Percentiles rank a stretch among this genome's conserved stretches.
Evolutionary conservation across 306 rosid species (phyloP).

Genomic region (Acacia acuminata): DNA sequence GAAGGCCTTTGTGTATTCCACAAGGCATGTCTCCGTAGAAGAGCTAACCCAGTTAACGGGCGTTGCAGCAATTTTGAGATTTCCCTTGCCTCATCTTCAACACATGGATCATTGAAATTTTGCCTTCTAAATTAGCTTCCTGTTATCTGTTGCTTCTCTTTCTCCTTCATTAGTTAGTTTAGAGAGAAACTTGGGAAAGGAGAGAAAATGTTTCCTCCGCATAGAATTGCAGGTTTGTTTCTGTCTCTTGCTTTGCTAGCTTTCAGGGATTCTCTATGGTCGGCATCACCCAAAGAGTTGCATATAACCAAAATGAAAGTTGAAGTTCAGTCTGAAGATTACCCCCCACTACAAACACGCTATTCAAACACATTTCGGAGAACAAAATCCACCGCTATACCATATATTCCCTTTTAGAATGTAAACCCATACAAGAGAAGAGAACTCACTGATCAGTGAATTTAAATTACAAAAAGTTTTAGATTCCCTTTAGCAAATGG

Average conservation of each 20-base stretch:
- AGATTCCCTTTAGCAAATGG: neutral
- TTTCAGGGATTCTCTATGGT: neutral
- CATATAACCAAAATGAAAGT: neutral
- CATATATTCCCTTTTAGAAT: neutral
- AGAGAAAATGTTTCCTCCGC: neutral
- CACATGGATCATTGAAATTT: neutral
- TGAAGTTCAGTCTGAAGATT: constrained; percentile 2
- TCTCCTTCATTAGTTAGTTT: neutral
- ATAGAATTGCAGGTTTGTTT: neutral
- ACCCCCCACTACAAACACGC: neutral
- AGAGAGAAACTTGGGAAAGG: neutral
- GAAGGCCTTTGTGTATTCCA: constrained; percentile 36
- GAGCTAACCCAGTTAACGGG: constrained; percentile 19
- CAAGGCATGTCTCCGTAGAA: constrained; percentile 35
- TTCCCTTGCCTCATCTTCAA: constrained; percentile 42
- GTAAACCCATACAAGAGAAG: neutral
- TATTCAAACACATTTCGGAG: neutral
- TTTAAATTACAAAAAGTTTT: neutral
- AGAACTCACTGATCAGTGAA: neutral
- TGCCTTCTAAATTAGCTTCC: neutral
- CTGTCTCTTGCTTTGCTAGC: neutral
- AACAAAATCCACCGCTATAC: neutral
- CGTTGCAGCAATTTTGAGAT: constrained; percentile 44
- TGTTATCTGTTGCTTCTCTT: neutral
- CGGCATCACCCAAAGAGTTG: neutral